Base-by-base conservation (phyloP, 2,329 filamentous ascomycete genomes). In the Mycosphaerella sp. region DNA sequence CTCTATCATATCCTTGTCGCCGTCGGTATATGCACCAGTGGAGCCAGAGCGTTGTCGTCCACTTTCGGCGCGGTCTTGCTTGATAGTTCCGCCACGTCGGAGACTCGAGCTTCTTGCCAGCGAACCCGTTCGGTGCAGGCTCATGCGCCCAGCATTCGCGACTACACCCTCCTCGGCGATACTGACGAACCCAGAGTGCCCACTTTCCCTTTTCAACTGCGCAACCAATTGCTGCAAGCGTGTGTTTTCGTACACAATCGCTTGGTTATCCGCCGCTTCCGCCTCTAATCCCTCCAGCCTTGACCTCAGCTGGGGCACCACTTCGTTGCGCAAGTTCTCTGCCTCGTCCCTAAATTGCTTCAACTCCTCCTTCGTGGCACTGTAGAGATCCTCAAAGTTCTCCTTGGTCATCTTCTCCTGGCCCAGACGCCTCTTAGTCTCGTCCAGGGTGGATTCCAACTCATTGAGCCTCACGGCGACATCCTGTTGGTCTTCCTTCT, bases 371-470 rank as follows among this genome's bases (percentile, higher is more conserved):
- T 86, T 86, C 60, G 97, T 82, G 4, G 87, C 91, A 6, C 84
- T 82, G 40, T 97, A 77, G 39, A 98, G 78, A 67, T 96, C 90
- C 70, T 97, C 89, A 62, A 97, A 94, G 67, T 94, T 96, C 64
- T 88, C 84, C 68, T 95, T 96, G 61, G 87, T 82, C 67, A 87
- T 81, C 50, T 87, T 81, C 71, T 98, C 93, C 65, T 97, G 89
- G 0, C 80, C 77, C 40, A 98, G 76, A 59, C 87, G 85, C 61
- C 90, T 82, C 57, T 86, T 83, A 42, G 91, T 79, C 64, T 94
- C 89, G 59, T 95, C 89, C 57, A 95, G 82, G 0, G 82, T 82
- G 47, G 72, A 75, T 68, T 96, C 89, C 21, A 97, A 77, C 60
- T 95, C 87, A 65, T 80, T 84, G 34, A 93, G 75, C 49, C 85